Evolutionary conservation across 306 rosid species (phyloP).

Genomic region (Lotus japonicus): DNA sequence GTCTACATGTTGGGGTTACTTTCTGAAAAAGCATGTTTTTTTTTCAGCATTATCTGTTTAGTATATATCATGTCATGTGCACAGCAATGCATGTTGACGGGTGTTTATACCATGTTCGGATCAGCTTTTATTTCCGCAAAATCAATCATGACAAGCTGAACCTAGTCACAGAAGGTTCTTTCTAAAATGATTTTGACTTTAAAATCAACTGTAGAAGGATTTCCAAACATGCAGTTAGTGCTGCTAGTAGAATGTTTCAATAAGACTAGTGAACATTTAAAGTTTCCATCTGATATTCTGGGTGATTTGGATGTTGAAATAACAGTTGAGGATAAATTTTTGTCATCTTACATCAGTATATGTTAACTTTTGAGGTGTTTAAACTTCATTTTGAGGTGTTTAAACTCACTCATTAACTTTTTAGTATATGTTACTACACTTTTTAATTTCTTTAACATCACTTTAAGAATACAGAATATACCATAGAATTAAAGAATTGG

Average conservation of each 20-base stretch:
- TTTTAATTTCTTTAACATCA: background rate
- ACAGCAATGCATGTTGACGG: too few species aligned
- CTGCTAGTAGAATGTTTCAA: background rate
- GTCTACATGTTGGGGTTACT: conserved; percentile 12
- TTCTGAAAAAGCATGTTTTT: background rate
- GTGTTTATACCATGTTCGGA: too few species aligned
- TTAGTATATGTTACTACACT: background rate
- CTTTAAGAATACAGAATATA: background rate
- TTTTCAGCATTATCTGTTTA: background rate
- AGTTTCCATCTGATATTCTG: background rate
- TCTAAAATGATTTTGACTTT: too few species aligned
- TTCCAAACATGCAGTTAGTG: too few species aligned
- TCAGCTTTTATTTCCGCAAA: too few species aligned
- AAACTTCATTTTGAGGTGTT: conserved; percentile 11
- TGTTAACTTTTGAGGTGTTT: too few species aligned
- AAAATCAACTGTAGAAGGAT: too few species aligned
- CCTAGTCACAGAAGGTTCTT: too few species aligned
- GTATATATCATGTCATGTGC: background rate
- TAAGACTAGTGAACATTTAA: background rate
- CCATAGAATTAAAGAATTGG: background rate
- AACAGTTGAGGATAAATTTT: too few species aligned
- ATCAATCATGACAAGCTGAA: too few species aligned
- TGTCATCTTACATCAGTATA: background rate
- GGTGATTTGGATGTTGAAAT: background rate
- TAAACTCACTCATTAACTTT: too few species aligned